Base-by-base conservation (phyloP, 1,284 basidiomycete genomes). In the Leccinum fuscescens region DNA sequence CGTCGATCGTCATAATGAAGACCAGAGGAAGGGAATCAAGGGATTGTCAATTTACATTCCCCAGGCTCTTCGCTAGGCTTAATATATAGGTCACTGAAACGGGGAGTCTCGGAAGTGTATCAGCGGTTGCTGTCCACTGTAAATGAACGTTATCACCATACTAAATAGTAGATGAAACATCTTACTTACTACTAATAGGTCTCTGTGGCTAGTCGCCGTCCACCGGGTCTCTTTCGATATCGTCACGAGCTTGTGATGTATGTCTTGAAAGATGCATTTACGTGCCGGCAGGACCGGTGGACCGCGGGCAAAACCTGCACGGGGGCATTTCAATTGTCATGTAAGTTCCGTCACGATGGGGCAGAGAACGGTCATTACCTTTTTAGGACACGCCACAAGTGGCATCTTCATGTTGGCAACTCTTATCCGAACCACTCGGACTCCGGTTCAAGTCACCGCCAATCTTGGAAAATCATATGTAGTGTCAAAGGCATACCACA, bases 1-100 rank as follows among this genome's bases (percentile, higher is more conserved):
- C 27, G 33, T 42, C 24, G 39, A 50, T 61, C 29, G 62, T 37
- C 61, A 66, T 66, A 33, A 56, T 33, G 48, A 39, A 39, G 12
- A 39, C 11, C 12, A 50, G 7, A 50, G 27, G 24, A 27, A 17
- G 29, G 27, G 17, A 24, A 20, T 44, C 11, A 20, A 20, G 17
- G n/a, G 6, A 22, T 17, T 8, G 5, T 17, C 24, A n/a, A 8
- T 15, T 15, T 29, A 3, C 8, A 17, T 17, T 31, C 4, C 3
- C 27, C 27, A 11, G 49, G 4, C 24, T n/a, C 50, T 29, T 51
- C 27, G 9, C n/a, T 9, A n/a, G 49, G 14, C 22, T 44, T 15
- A 50, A 50, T 50, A 50, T 50, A 50, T 12, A n/a, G 49, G 49
- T 9, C 15, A 29, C 49, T 22, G 11, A 22, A 48, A 9, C 24